A percentile compares a stretch with the other conserved stretches of the same genome.
Conservation (phyloP, 495 filamentous ascomycete species). For the Aspergillus haitiensis region DNA sequence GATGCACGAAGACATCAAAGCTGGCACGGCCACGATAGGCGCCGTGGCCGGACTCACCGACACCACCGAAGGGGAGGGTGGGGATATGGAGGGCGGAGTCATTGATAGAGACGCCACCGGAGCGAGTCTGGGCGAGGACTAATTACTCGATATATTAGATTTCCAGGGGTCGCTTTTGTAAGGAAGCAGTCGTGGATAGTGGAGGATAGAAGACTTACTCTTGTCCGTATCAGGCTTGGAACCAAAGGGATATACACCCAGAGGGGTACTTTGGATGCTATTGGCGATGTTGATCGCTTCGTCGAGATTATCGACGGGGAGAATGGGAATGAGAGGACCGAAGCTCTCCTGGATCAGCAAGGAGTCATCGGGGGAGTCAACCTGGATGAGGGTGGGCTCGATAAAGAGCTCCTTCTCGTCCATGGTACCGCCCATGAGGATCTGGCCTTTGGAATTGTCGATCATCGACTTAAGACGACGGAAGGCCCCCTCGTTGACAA, state of each 20-base stretch:
- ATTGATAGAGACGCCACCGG: conserved; percentile 78
- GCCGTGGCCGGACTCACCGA: conserved; percentile 82
- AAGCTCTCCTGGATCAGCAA: conserved; percentile 82
- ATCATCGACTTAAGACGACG: conserved; percentile 85
- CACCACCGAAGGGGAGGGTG: conserved; percentile 83
- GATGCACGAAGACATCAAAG: conserved; percentile 84
- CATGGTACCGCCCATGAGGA: conserved; percentile 79
- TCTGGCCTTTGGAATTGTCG: conserved; percentile 76
- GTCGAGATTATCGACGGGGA: conserved; percentile 72
- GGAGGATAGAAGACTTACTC: conserved; percentile 39
- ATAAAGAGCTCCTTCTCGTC: conserved; percentile 79
- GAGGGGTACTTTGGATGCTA: conserved; percentile 71
- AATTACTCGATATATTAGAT: conserved; percentile 19
- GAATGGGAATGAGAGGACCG: conserved; percentile 80
- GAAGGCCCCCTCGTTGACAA: conserved; percentile 77
- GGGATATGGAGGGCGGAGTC: conserved; percentile 82
- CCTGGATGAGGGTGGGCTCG: conserved; percentile 78
- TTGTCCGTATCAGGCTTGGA: conserved; percentile 69
- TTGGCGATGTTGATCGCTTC: conserved; percentile 79
- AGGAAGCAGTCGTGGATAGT: conserved; percentile 30
- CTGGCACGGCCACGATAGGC: conserved; percentile 79
- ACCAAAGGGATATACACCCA: conserved; percentile 84
- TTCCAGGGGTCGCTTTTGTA: not conserved
- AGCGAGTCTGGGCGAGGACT: conserved; percentile 65
- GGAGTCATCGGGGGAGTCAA: conserved; percentile 72